Conservation (phyloP, 2,329 filamentous ascomycete genomes). For the Parafenestella ontariensis region DNA sequence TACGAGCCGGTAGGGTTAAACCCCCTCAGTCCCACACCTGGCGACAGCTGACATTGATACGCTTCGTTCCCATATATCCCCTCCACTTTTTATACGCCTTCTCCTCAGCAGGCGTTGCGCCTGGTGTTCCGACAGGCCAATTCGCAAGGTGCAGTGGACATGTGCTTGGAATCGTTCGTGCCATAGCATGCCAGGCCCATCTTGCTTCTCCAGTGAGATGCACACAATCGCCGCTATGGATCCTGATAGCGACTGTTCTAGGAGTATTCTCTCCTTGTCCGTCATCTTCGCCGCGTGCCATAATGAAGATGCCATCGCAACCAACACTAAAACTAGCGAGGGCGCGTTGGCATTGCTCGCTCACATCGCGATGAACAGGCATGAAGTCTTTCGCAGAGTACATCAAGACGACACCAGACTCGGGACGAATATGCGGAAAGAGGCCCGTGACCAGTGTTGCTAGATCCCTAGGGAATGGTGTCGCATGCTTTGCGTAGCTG, state of each 20-base stretch:
- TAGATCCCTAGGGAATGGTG: conserved; percentile 78
- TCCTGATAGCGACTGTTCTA: conserved; percentile 45
- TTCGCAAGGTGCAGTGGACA: conserved; percentile 77
- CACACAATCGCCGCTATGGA: conserved; percentile 86
- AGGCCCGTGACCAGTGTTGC: conserved; percentile 70
- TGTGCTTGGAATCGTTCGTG: conserved; percentile 79
- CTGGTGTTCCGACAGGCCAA: conserved; percentile 68
- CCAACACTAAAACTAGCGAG: conserved; percentile 89
- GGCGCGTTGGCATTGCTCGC: conserved; percentile 81
- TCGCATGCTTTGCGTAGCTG: conserved; percentile 74
- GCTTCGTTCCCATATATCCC: conserved; percentile 49
- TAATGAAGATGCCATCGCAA: conserved; percentile 89
- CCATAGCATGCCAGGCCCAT: conserved; percentile 95
- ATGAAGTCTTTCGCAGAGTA: conserved; percentile 92
- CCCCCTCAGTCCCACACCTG: conserved; percentile 49
- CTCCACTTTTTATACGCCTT: conserved; percentile 49
- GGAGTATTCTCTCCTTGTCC: conserved; percentile 39
- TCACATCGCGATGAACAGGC: conserved; percentile 92
- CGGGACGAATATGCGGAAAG: conserved; percentile 80
- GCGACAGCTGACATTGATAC: conserved; percentile 51
- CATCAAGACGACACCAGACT: conserved; percentile 93
- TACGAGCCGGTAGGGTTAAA: no score
- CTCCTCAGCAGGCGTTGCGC: conserved; percentile 37
- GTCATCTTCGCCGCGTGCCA: conserved; percentile 55
- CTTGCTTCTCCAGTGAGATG: conserved; percentile 84